Base-by-base conservation (phyloP, 2,329 filamentous ascomycete species). In the Cordyceps cicadae region DNA sequence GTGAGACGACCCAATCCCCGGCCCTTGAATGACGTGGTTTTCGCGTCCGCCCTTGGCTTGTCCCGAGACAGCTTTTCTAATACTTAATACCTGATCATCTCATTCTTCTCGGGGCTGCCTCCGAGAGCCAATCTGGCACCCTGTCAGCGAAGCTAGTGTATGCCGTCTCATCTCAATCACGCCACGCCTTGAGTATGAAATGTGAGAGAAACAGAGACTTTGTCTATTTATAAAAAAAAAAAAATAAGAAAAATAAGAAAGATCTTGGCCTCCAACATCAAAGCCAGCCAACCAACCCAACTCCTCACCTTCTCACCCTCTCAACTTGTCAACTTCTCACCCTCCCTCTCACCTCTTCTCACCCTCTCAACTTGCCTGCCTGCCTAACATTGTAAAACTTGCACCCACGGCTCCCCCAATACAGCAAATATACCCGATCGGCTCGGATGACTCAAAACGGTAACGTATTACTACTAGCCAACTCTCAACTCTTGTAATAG, bases 361-460 rank as follows among this genome's bases (percentile, higher is more conserved):
- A 24, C 24, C 21, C 8, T 24, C 26, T 4, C 4, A 45, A 19
- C 8, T 9, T 34, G 37, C 37, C 19, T 34, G 37, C 37, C 19
- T 26, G 21, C 48, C 11, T 48, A 29, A 29, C 29, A 6, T 29
- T 8, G 29, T 29, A 29, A 29, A 29, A 29, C 29, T 29, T 6
- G 32, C 5, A n/a, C n/a, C n/a, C 45, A 6, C 34, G 7, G 14
- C 11, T 37, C 39, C 55, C 55, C 55, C 21, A 52, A 59, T 26
- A 37, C 24, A 59, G 55, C 46, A 59, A 52, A 48, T 59, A 7
- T 34, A 59, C 11, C 48, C 55, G 55, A 59, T 37, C 29, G 7
- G 48, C 21, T 59, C 46, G 9, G 19, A 34, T 59, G 37, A 59
- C 55, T 59, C 24, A 52, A 59, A 32, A 34, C 21, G 24, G 37